These are phyloP conservation scores for Fraxinus floribunda DNA, from an alignment of 305 asterid species.

Conservation along the genomic window DNA sequence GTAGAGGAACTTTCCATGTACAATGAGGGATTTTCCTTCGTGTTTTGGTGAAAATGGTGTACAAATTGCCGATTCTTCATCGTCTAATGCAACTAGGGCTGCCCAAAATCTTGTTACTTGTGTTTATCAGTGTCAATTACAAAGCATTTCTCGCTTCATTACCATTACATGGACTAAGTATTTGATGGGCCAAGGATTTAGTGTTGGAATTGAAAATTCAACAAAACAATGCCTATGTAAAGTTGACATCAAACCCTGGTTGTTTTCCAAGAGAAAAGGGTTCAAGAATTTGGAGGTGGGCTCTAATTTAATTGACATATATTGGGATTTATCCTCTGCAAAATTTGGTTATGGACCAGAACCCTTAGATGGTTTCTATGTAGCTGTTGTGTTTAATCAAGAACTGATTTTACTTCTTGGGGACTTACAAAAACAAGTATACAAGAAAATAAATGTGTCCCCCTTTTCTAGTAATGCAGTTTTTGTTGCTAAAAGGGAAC, in stretches of 20 bases:
- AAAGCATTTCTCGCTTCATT: slow-evolving; percentile 47
- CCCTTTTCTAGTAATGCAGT: slow-evolving; percentile 29
- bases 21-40: slow-evolving; percentile 68
- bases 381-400: slow-evolving; percentile 52
- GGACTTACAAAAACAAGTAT: slow-evolving; percentile 41
- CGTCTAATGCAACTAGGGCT: slow-evolving; percentile 35
- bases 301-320: slow-evolving; percentile 38
- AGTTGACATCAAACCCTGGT: slow-evolving; percentile 67
- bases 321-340: slow-evolving; percentile 72
- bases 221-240: neutral
- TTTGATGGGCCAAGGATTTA: slow-evolving; percentile 59
- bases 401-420: slow-evolving; percentile 55
- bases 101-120: slow-evolving; percentile 62
- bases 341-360: slow-evolving; percentile 65
- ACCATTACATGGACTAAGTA: slow-evolving; percentile 59
- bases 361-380: slow-evolving; percentile 55
- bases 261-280: slow-evolving; percentile 68
- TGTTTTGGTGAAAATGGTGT: slow-evolving; percentile 68
- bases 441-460: slow-evolving; percentile 35
- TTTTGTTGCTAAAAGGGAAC: slow-evolving; percentile 52
- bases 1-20: neutral
- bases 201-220: slow-evolving; percentile 45
- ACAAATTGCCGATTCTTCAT: slow-evolving; percentile 44
- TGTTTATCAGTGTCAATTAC: slow-evolving; percentile 45
- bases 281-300: slow-evolving; percentile 29